Conservation (phyloP, 129 eudicot genomes). For the Centaurea solstitialis region DNA sequence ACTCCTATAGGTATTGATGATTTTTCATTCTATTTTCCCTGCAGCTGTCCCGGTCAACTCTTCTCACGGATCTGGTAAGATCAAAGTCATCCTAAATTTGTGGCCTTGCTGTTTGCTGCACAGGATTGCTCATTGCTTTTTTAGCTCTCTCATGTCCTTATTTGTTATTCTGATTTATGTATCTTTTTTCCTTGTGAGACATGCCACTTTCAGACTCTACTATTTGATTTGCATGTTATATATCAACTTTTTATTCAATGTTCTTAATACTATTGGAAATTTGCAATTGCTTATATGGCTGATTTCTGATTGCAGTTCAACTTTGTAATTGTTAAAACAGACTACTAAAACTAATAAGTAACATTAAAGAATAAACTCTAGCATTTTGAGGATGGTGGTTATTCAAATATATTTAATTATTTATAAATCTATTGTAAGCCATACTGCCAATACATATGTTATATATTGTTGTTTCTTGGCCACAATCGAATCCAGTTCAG, state of each 20-base stretch:
- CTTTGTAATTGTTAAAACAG: not conserved
- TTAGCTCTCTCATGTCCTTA: not conserved
- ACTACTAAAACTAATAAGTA: not conserved
- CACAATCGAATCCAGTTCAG: not conserved
- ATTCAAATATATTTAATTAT: not conserved
- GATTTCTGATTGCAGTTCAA: not conserved
- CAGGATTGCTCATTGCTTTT: not conserved
- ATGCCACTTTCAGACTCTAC: not conserved
- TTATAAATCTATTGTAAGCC: not conserved
- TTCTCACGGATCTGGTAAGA: slow-evolving; percentile 69
- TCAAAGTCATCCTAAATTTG: not conserved
- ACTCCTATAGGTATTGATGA: not conserved
- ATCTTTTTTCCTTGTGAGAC: not conserved
- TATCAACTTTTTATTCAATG: not conserved
- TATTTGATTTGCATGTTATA: not conserved
- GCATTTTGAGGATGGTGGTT: not conserved
- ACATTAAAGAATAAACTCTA: not conserved
- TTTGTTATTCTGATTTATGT: not conserved
- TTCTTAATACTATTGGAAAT: not conserved
- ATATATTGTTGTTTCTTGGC: not conserved
- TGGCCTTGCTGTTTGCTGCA: not conserved
- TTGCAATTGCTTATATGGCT: not conserved
- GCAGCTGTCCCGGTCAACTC: slow-evolving; percentile 81
- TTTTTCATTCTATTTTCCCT: not conserved
- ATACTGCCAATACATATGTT: not conserved